phyloP scores from a whole-genome alignment of 306 rosid species.

The Cucurbita moschata region DNA sequence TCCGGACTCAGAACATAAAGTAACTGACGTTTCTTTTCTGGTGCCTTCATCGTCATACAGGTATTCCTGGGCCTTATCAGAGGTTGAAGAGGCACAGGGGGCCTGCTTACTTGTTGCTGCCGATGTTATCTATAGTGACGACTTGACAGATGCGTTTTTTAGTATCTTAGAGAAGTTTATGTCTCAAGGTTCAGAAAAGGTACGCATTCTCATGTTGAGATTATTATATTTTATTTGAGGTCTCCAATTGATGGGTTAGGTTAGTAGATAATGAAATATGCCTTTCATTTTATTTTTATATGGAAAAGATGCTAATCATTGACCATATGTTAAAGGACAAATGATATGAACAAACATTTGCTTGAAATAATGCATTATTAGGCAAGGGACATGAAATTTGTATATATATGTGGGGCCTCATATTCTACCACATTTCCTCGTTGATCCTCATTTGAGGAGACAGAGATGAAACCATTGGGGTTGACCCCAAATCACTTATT shows the following conservation, averaged over 20 bases:
- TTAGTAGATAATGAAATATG: neutral
- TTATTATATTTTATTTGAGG: neutral
- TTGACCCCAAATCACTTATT: neutral
- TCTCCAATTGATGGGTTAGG: neutral
- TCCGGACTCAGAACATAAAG: neutral
- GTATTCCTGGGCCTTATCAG: conserved; percentile 54
- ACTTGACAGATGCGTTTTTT: conserved; percentile 74
- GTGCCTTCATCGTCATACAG: conserved; percentile 21
- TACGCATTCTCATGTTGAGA: conserved; percentile 6
- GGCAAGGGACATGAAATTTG: neutral
- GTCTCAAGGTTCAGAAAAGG: conserved; percentile 66
- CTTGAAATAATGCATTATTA: conserved; percentile 3
- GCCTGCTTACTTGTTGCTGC: conserved; percentile 80
- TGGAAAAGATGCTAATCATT: conserved; percentile 2
- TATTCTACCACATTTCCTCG: neutral
- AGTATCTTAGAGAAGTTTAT: conserved; percentile 43
- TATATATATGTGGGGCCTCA: neutral
- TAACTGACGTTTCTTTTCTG: neutral
- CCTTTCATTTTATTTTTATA: neutral
- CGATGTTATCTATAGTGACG: conserved; percentile 78
- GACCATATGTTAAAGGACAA: conserved; percentile 1
- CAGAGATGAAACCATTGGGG: neutral
- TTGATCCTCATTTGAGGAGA: neutral
- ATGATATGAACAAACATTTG: neutral
- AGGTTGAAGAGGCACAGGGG: conserved; percentile 52